These are phyloP conservation scores for Acacia melanoxylon DNA, from an alignment of 306 rosid genomes.

Conservation along the genomic window DNA sequence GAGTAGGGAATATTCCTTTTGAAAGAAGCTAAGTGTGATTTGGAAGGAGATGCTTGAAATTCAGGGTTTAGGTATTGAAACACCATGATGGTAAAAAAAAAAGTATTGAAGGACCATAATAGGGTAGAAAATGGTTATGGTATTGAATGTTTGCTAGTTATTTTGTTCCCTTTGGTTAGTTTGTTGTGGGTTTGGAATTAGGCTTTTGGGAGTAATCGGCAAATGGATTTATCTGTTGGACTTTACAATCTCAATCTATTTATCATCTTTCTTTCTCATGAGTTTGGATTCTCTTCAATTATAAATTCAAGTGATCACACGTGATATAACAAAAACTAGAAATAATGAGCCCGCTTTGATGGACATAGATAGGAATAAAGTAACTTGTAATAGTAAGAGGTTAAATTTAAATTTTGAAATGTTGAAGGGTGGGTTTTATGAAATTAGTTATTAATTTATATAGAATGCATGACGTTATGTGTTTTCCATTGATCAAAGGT, in stretches of 20 bases:
- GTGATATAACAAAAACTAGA: no score
- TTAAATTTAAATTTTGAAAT: no score
- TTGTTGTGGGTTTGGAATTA: not conserved
- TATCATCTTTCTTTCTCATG: not conserved
- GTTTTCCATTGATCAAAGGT: no score
- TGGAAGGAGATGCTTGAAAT: slow-evolving; percentile 37
- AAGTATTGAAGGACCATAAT: not conserved
- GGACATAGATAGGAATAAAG: no score
- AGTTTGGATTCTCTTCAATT: not conserved
- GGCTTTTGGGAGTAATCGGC: not conserved
- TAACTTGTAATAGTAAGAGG: no score
- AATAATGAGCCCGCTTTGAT: no score
- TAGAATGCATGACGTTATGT: no score
- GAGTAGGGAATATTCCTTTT: slow-evolving; percentile 24
- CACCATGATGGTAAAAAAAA: not conserved
- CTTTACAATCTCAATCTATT: not conserved
- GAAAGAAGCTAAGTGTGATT: slow-evolving; percentile 16
- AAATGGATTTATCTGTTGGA: not conserved
- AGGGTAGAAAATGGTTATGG: not conserved
- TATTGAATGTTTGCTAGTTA: not conserved
- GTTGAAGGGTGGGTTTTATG: no score
- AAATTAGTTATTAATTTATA: no score
- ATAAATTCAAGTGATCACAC: not conserved
- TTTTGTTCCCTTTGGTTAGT: not conserved
- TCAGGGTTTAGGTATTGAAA: not conserved